Evolutionary conservation across 352 stramenopile species (phyloP), one percentile per base, ranked within the genome.

Genomic region (Pythium brachiatum): DNA sequence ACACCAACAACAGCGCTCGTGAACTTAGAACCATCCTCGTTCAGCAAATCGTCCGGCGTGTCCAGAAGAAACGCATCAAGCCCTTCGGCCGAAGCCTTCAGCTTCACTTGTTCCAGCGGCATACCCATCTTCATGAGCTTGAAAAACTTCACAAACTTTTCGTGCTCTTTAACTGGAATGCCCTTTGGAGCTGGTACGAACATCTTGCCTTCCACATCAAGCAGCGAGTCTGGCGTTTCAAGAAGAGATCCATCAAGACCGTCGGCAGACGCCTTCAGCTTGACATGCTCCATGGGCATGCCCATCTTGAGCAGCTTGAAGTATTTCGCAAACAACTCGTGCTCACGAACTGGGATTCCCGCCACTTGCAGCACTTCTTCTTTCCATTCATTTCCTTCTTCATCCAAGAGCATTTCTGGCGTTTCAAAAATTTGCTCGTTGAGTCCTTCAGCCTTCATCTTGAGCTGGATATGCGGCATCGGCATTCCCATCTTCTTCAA

Each of bases 401-500:
- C 75, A 21, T 89, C 79, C 48, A 90, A 52, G 34, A 90, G 72
- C 23, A 78, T 63, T 50, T 91, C 81, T 3, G 84, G 81, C 1
- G 74, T 88, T 27, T 93, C 84, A 44, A 99, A 72, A 25, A 98
- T 79, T 3, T 65, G 74, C 23, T 81, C 76, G 70, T 99, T 88
- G 18, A 98, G 62, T 13, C 90, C 92, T 70, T 98, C 96, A 15
- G 87, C 79, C 9, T 78, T 88, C 89, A 98, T 98, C 29, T 97
- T 97, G 63, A 98, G 72, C 56, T 98, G 83, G 55, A 98, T 92
- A 51, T 97, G 94, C 5, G 83, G 71, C 59, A 94, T 64, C 6
- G 96, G 96, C 84, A 99, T 95, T 9, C 93, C 94, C 75, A 99
- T 93, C 62, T 97, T 97, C 44, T 92, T 87, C 67, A 99, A 92